These are phyloP conservation scores for Neurospora tetraspora DNA, from an alignment of 495 filamentous ascomycete genomes.

Conservation along the genomic window DNA sequence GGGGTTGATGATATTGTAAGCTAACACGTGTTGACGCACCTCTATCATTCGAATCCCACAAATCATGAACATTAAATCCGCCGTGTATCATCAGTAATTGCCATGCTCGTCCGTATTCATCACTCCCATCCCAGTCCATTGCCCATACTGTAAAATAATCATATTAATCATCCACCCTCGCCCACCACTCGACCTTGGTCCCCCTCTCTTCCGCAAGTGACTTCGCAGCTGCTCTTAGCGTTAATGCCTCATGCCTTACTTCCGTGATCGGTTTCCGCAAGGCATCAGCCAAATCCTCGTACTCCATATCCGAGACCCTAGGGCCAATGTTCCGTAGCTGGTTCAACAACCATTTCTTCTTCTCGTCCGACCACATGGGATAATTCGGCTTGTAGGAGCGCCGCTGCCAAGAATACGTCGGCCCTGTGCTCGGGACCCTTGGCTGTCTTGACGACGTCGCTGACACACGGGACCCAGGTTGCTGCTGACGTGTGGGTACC, in stretches of 20 bases:
- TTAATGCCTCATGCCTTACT: background rate
- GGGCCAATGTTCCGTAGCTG: background rate
- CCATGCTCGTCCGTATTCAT: background rate
- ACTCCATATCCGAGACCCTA: background rate
- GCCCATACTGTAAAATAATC: too few relatives aligned
- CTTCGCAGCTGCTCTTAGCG: background rate
- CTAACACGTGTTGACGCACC: background rate
- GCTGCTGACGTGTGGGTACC: background rate
- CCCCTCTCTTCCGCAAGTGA: background rate
- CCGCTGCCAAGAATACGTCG: background rate
- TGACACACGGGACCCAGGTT: background rate
- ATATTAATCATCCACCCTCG: background rate
- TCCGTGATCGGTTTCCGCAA: background rate
- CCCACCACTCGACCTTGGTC: background rate
- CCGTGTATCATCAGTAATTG: background rate
- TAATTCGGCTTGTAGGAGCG: background rate
- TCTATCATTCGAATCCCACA: background rate
- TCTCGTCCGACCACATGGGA: background rate
- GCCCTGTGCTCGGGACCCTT: background rate
- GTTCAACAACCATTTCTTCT: background rate
- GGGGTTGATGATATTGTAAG: background rate
- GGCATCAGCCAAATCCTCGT: background rate
- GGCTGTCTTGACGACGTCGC: background rate
- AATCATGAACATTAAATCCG: background rate
- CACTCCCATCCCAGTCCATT: too few relatives aligned